Conservation (phyloP, 1,284 basidiomycete species). For the Austroboletus olivaceoglutinosus region DNA sequence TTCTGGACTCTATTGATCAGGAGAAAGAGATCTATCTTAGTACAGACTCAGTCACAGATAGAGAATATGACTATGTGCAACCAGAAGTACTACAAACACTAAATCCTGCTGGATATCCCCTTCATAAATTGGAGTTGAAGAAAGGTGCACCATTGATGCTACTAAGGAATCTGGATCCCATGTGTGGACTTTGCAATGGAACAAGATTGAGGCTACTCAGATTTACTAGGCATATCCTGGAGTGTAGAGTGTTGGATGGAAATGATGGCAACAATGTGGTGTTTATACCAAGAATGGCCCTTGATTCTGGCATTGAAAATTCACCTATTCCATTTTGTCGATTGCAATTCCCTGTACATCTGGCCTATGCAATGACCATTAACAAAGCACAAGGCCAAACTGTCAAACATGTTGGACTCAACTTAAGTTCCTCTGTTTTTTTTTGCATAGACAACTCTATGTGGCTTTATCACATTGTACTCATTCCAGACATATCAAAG, state of each 20-base stretch:
- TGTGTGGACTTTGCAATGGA: conserved; percentile 26
- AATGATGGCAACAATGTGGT: not conserved
- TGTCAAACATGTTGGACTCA: not conserved
- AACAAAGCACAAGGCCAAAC: conserved; percentile 36
- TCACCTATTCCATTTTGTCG: not conserved
- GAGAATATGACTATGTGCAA: conserved; percentile 13
- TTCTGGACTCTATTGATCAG: conserved; percentile 2
- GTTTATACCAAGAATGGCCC: not conserved
- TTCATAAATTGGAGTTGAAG: conserved; percentile 33
- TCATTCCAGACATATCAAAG: no score
- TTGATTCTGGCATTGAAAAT: conserved; percentile 8
- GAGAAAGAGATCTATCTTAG: not conserved
- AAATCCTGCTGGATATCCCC: conserved; percentile 23
- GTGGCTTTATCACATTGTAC: no score
- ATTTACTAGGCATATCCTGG: conserved; percentile 18
- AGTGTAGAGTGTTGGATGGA: conserved; percentile 3
- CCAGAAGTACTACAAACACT: conserved; percentile 25
- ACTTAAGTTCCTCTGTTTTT: no score
- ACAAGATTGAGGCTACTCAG: conserved; percentile 9
- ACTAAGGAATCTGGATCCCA: conserved; percentile 35
- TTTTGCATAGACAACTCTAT: no score
- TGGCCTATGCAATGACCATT: conserved; percentile 39
- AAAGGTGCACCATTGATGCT: conserved; percentile 37
- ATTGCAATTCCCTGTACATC: conserved; percentile 31
- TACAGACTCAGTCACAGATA: conserved; percentile 3